Evolutionary conservation across 1,284 basidiomycete species (phyloP), one percentile per base, ranked within the genome.

Genomic region (Ustilago trichophora): DNA sequence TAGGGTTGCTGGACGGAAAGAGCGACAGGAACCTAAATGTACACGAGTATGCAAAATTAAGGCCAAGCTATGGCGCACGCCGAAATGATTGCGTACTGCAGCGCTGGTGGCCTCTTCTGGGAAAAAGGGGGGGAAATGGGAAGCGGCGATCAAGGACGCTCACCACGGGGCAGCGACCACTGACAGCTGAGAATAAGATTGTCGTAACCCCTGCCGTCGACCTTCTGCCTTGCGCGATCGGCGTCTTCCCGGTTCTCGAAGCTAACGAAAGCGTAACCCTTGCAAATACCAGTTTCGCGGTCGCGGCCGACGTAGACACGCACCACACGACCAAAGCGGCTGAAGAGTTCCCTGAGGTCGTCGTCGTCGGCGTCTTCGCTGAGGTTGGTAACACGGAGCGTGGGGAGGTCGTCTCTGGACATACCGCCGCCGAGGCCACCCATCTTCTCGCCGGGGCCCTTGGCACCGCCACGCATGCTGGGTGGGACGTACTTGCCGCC

Each of bases 361-460:
- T 90, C 90, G 82, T 98, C 96, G 75, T 92, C 89, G 1, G 93
- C 93, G 77, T 98, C 96, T 82, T 93, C 91, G 26, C 91, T 93
- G 63, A 99, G 90, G 80, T 98, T 98, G 35, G 96, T 98, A 73
- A 99, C 92, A 45, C 96, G 92, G 21, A 99, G 87, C 0, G 96
- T 99, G 4, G 96, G 95, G 22, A 95, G 86, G 80, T 98, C 95
- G 82, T 98, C 95, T 50, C 76, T 62, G 48, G 48, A 50, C 35
- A 69, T 65, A 35, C n/a, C n/a, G n/a, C 85, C 84, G 19, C 65
- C 70, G 77, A 80, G 60, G 51, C 77, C 83, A 69, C 87, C 87
- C 91, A 93, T 93, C 16, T 88, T 86, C 80, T 93, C 92, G 58
- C 92, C 93, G 11, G 87, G 83, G 12, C 68, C 66, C n/a, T 87